A percentile compares a stretch with the other conserved stretches of the same genome.
Evolutionary conservation across 2,329 filamentous ascomycete genomes (phyloP).

Genomic region (Grosmannia penicillata): DNA sequence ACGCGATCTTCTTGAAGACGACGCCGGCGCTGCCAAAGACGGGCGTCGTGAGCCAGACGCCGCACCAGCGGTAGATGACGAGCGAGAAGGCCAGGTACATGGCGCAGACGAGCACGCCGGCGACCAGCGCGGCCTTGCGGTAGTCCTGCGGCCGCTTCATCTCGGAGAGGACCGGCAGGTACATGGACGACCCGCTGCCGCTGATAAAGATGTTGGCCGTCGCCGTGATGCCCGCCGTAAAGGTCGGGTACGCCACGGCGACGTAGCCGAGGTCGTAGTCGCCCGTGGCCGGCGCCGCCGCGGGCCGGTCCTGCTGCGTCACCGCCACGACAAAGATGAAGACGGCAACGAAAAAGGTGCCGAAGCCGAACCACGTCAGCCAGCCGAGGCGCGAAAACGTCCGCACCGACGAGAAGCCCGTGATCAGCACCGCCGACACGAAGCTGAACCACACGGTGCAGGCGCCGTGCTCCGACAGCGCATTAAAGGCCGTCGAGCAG

Average conservation of each 20-base stretch:
- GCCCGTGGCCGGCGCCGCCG: conserved; percentile 21
- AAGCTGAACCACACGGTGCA: conserved; percentile 32
- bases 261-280: conserved; percentile 29
- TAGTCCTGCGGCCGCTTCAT: conserved; percentile 46
- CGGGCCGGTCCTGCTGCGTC: conserved; percentile 19
- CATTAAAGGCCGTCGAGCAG: conserved; percentile 47
- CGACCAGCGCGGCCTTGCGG: conserved; percentile 35
- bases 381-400: conserved; percentile 32
- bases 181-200: conserved; percentile 9
- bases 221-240: conserved; percentile 41
- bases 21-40: conserved; percentile 36
- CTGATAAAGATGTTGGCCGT: conserved; percentile 42
- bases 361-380: conserved; percentile 33
- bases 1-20: conserved; percentile 44
- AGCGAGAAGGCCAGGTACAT: conserved; percentile 36
- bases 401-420: conserved; percentile 32
- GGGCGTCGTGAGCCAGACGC: conserved; percentile 46
- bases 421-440: conserved; percentile 31
- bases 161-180: conserved; percentile 46
- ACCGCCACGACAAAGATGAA: conserved; percentile 33
- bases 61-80: conserved; percentile 43
- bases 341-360: conserved; percentile 42
- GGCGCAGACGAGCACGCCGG: conserved; percentile 32
- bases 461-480: conserved; percentile 24
- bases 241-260: conserved; percentile 35